Evolutionary conservation across 345 rosid genomes (phyloP).

Genomic region (Brassica juncea): DNA sequence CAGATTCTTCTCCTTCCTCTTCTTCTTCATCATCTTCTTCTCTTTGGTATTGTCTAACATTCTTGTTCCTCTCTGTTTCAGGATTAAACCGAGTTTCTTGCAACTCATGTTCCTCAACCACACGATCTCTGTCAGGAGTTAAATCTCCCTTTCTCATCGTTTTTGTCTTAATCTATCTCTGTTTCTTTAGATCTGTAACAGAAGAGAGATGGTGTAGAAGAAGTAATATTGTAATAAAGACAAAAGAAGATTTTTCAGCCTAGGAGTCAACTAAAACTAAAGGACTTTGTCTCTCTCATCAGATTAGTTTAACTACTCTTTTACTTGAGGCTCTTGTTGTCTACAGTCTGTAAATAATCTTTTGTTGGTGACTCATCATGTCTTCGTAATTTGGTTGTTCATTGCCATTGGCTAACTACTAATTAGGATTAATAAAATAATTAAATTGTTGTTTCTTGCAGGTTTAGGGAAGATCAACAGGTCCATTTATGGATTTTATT

Average conservation of each 20-base stretch:
- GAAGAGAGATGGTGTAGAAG: conserved; percentile 23
- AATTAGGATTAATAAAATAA: not conserved
- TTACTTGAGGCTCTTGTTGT: conserved; percentile 13
- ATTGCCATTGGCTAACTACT: not conserved
- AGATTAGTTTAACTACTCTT: conserved; percentile 35
- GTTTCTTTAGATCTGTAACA: conserved; percentile 28
- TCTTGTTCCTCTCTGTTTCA: conserved; percentile 24
- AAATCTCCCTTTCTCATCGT: conserved; percentile 26
- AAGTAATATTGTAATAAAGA: conserved; percentile 20
- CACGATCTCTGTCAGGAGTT: conserved; percentile 32
- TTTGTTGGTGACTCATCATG: conserved; percentile 12
- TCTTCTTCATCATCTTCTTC: conserved; percentile 5
- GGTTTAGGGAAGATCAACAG: not conserved
- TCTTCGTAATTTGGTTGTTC: not conserved
- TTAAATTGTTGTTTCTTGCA: not conserved
- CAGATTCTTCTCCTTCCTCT: conserved; percentile 27
- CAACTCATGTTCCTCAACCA: conserved; percentile 36
- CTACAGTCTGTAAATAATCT: not conserved
- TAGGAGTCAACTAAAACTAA: conserved; percentile 33
- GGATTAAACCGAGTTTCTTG: conserved; percentile 35
- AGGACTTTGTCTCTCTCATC: conserved; percentile 18
- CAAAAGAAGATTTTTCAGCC: conserved; percentile 28
- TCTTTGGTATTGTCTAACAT: conserved; percentile 25
- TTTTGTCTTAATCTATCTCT: conserved; percentile 3
- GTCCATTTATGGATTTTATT: not conserved